phyloP scores from a whole-genome alignment of 495 filamentous ascomycete species.

The Bombardia bombarda region DNA sequence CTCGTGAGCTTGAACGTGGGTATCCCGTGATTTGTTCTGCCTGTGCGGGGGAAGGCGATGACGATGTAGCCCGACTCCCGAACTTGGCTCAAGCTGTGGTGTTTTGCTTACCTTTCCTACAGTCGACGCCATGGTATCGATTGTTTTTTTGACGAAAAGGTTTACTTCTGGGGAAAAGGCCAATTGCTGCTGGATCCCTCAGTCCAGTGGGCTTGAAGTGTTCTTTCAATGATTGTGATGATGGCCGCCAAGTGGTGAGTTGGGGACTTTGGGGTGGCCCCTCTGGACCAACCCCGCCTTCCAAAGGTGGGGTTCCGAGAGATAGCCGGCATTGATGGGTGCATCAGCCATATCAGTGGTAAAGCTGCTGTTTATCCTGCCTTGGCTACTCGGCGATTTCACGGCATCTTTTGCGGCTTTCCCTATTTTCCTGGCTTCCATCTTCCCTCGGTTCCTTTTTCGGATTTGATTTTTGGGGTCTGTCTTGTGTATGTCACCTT shows the following conservation, averaged over 20 bases:
- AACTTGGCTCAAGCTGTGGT: no score
- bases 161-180: no score
- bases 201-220: neutral
- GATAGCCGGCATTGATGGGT: constrained; percentile 11
- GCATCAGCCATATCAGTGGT: neutral
- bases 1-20: neutral
- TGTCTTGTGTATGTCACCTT: no score
- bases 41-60: neutral
- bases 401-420: constrained; percentile 23
- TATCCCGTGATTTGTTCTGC: neutral
- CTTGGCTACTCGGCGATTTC: constrained; percentile 23
- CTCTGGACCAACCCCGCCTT: neutral
- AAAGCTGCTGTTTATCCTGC: constrained; percentile 7
- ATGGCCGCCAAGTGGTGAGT: no score
- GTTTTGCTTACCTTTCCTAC: constrained; percentile 40
- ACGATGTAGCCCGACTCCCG: no score
- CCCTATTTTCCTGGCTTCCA: neutral
- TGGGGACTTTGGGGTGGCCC: no score
- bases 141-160: no score
- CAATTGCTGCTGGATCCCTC: no score
- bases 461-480: no score
- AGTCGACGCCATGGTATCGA: constrained; percentile 35
- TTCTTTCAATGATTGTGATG: neutral
- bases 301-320: constrained; percentile 16
- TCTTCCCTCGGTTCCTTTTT: no score